Conservation (phyloP, 176 grass and related monocot genomes). For the Hordeum marinum region DNA sequence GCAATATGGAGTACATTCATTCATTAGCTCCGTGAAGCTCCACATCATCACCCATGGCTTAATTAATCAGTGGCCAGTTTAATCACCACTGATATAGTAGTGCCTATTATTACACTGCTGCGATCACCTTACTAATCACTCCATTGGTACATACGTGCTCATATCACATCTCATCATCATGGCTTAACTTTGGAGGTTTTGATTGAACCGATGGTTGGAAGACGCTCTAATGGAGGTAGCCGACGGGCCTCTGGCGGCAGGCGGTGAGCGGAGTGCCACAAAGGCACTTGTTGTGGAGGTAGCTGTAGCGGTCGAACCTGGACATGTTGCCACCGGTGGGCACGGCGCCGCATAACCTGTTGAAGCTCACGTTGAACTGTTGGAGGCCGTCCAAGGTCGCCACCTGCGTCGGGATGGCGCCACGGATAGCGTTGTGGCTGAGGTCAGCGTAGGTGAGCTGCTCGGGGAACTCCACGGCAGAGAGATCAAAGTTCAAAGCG, state of each 20-base stretch:
- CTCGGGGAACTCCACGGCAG: constrained; percentile 33
- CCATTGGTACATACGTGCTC: neutral
- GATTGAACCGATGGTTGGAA: neutral
- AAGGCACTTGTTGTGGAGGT: constrained; percentile 19
- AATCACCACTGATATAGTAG: neutral
- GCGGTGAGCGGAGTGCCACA: neutral
- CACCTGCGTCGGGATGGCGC: constrained; percentile 52
- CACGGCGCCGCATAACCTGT: constrained; percentile 49
- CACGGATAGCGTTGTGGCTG: constrained; percentile 60
- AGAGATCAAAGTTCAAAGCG: constrained; percentile 46
- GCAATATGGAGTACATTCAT: neutral
- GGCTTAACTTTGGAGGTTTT: neutral
- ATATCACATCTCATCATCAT: neutral
- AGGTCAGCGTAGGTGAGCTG: constrained; percentile 25
- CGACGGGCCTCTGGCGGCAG: neutral
- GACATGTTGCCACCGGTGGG: constrained; percentile 25
- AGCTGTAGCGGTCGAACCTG: constrained; percentile 11
- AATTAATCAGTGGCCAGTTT: neutral
- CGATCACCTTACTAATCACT: neutral
- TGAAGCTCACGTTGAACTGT: constrained; percentile 69
- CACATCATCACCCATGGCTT: neutral
- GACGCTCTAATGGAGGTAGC: neutral
- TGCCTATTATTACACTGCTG: neutral
- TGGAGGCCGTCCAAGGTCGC: constrained; percentile 7
- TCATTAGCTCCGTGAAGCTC: neutral